Conservation (phyloP, 2,329 filamentous ascomycete genomes). For the Cladophialophora exuberans region DNA sequence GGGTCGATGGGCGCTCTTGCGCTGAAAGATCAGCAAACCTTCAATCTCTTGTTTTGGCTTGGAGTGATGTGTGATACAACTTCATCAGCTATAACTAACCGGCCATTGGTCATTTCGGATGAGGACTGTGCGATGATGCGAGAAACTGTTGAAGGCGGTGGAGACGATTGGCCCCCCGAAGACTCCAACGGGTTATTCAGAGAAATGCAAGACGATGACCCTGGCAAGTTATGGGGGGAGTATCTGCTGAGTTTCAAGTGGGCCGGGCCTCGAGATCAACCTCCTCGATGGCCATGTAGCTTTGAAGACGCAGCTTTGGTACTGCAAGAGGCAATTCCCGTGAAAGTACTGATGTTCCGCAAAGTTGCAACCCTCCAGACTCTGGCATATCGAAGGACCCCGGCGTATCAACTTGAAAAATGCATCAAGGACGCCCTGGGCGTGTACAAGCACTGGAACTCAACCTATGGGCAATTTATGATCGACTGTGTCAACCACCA, state of each 20-base stretch:
- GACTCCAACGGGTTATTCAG: too few species aligned
- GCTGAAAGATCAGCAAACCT: slow-evolving; percentile 48
- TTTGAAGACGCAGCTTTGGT: slow-evolving; percentile 55
- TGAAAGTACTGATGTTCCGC: slow-evolving; percentile 64
- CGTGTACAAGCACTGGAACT: slow-evolving; percentile 61
- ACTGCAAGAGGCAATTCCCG: slow-evolving; percentile 58
- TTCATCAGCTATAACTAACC: slow-evolving; percentile 57
- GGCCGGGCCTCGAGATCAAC: slow-evolving; percentile 32
- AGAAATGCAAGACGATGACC: slow-evolving; percentile 31
- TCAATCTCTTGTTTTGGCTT: slow-evolving; percentile 62
- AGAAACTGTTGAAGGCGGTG: slow-evolving; percentile 7
- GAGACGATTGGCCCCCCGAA: background rate
- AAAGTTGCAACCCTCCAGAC: slow-evolving; percentile 60
- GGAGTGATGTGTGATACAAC: slow-evolving; percentile 64
- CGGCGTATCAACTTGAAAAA: slow-evolving; percentile 50
- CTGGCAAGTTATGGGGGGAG: slow-evolving; percentile 37
- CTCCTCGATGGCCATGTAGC: slow-evolving; percentile 56
- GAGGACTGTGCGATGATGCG: slow-evolving; percentile 49
- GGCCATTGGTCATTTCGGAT: slow-evolving; percentile 50
- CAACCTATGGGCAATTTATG: slow-evolving; percentile 57
- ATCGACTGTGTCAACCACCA: slow-evolving; percentile 56
- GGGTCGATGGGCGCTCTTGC: slow-evolving; percentile 7
- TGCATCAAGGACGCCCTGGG: slow-evolving; percentile 52
- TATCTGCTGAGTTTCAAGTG: slow-evolving; percentile 21
- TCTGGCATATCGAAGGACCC: slow-evolving; percentile 48